Conservation (phyloP, 345 rosid genomes). For the Euclidium syriacum region DNA sequence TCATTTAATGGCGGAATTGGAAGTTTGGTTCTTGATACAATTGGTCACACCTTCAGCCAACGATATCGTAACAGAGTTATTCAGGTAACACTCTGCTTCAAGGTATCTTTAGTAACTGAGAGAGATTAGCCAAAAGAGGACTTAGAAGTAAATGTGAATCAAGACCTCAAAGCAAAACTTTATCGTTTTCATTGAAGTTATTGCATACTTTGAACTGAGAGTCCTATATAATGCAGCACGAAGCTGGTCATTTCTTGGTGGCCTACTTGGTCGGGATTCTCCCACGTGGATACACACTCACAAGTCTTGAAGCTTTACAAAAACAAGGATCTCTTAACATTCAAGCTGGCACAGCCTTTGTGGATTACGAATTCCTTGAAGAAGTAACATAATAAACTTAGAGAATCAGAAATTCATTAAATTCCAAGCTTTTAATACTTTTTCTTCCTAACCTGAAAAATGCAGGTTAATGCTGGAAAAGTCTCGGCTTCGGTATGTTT, state of each 20-base stretch:
- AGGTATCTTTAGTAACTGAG: no score
- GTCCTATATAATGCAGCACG: conserved; percentile 52
- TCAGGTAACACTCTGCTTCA: no score
- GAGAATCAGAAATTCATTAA: conserved; percentile 2
- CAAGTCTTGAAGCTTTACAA: conserved; percentile 75
- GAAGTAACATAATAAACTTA: conserved; percentile 43
- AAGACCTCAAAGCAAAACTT: not conserved
- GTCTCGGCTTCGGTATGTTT: conserved; percentile 64
- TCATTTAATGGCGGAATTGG: conserved; percentile 83
- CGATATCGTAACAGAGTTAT: conserved; percentile 78
- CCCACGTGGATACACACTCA: conserved; percentile 65
- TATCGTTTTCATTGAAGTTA: not conserved
- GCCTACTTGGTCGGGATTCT: conserved; percentile 84
- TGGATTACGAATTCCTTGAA: conserved; percentile 82
- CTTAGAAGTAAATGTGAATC: no score
- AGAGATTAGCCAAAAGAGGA: no score
- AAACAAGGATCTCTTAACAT: conserved; percentile 89
- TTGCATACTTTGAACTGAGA: not conserved
- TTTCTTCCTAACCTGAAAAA: not conserved
- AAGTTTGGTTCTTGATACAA: conserved; percentile 73
- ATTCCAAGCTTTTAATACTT: conserved; percentile 11
- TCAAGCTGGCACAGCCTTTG: conserved; percentile 92
- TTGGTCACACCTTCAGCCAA: conserved; percentile 72
- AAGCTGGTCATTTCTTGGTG: conserved; percentile 96
- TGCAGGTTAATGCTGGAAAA: conserved; percentile 76